These are phyloP conservation scores for Fusarium miscanthi DNA, from an alignment of 2,329 filamentous ascomycete species.

Conservation along the genomic window DNA sequence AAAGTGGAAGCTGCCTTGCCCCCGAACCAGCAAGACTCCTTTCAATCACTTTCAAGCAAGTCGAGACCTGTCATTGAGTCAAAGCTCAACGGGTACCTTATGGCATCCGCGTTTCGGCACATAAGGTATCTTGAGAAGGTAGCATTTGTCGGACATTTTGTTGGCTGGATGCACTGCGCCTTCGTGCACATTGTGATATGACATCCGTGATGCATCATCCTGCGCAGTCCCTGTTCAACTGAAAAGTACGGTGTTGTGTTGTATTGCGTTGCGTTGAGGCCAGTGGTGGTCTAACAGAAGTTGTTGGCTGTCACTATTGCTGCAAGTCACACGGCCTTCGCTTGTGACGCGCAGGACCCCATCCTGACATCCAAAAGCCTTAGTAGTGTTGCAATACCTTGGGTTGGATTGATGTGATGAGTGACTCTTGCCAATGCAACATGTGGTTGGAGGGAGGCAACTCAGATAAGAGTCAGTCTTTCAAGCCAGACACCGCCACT, in stretches of 20 bases:
- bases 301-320: not conserved
- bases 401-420: not conserved
- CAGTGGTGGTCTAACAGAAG: not conserved
- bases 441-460: not conserved
- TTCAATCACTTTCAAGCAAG: not conserved
- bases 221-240: not conserved
- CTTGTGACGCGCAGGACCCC: slow-evolving; percentile 32
- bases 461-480: not conserved
- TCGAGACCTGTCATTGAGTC: not conserved
- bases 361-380: not conserved
- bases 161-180: not conserved
- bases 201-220: not conserved
- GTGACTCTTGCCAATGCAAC: slow-evolving; percentile 2
- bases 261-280: not conserved
- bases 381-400: not conserved
- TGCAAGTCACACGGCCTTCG: slow-evolving; percentile 33
- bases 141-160: not conserved
- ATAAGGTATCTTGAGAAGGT: not conserved
- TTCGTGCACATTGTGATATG: not conserved
- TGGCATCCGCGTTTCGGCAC: not conserved
- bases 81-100: not conserved
- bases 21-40: not conserved
- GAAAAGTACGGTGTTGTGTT: slow-evolving; percentile 6
- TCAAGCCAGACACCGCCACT: not conserved
- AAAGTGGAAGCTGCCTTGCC: slow-evolving; percentile 15